Evolutionary conservation across 805 yeast species (phyloP).

Genomic region (Barnettozyma pratensis): DNA sequence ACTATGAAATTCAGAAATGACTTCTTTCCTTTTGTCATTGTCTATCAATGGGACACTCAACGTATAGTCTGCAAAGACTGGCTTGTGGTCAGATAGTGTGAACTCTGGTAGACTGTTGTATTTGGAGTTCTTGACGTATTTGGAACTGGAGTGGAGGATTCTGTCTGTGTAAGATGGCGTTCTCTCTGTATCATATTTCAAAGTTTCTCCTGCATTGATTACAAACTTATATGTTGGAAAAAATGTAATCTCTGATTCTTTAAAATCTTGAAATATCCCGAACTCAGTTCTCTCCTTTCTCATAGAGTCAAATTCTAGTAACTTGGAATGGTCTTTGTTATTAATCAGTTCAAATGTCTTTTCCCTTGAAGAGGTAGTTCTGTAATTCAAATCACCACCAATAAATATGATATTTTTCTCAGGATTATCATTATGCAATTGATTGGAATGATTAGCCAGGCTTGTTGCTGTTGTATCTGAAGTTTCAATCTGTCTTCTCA

Average conservation of each 20-base stretch:
- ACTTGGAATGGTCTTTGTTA: conserved; percentile 26
- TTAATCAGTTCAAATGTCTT: conserved; percentile 27
- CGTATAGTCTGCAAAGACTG: conserved; percentile 39
- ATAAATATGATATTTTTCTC: conserved; percentile 26
- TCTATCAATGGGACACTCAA: conserved; percentile 33
- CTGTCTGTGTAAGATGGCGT: conserved; percentile 60
- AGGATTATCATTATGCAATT: background rate
- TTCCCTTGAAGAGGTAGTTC: conserved; percentile 31
- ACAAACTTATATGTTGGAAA: conserved; percentile 50
- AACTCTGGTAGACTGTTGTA: conserved; percentile 20
- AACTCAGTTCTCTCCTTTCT: conserved; percentile 30
- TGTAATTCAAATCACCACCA: conserved; percentile 53
- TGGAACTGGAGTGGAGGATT: conserved; percentile 35
- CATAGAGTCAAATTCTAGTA: conserved; percentile 42
- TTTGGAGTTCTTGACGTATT: conserved; percentile 24
- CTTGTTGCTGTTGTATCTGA: background rate
- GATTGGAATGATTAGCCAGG: background rate
- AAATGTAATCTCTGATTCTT: conserved; percentile 43
- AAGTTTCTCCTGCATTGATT: conserved; percentile 10
- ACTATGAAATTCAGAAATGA: conserved; percentile 34
- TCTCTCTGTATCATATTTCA: conserved; percentile 30
- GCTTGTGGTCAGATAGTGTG: conserved; percentile 48
- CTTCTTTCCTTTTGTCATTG: conserved; percentile 27
- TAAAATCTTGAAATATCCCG: conserved; percentile 30
- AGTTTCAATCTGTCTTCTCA: conserved; percentile 1